phyloP scores from a whole-genome alignment of 495 filamentous ascomycete genomes.

The Penicillium ucsense region DNA sequence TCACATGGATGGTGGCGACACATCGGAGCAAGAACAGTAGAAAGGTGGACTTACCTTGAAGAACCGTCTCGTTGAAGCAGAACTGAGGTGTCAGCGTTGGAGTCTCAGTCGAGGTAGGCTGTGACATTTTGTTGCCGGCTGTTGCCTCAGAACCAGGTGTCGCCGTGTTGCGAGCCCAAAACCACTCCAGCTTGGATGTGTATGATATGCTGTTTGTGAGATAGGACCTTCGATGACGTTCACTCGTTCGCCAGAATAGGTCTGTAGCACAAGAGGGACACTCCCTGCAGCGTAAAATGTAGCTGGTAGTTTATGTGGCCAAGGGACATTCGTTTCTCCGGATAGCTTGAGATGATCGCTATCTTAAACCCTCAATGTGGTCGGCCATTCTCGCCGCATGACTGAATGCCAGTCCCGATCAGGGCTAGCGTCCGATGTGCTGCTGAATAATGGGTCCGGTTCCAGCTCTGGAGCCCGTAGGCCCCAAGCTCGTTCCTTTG shows the following conservation, averaged over 20 bases:
- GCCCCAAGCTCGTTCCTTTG: too few species aligned
- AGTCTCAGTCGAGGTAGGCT: constrained; percentile 39
- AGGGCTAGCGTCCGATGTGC: neutral
- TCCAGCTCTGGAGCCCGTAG: too few species aligned
- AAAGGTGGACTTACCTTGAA: constrained; percentile 54
- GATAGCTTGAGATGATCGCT: too few species aligned
- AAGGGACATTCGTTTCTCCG: too few species aligned
- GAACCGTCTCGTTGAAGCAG: constrained; percentile 77
- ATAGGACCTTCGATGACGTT: too few species aligned
- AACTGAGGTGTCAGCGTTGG: constrained; percentile 77
- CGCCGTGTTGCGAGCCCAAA: constrained; percentile 26
- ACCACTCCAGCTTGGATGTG: constrained; percentile 33
- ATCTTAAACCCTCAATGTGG: too few species aligned
- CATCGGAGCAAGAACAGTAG: neutral
- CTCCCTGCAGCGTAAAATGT: too few species aligned
- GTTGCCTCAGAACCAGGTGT: constrained; percentile 9
- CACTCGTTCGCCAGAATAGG: too few species aligned
- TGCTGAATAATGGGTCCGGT: constrained; percentile 3
- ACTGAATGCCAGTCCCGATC: constrained; percentile 4
- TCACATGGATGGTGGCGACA: neutral
- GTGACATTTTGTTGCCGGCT: constrained; percentile 45
- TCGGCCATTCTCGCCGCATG: neutral
- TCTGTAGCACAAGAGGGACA: too few species aligned
- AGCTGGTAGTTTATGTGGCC: too few species aligned
- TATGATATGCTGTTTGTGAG: neutral